Evolutionary conservation across 148 eudicot genomes (phyloP), one percentile per base, ranked within the genome.

Genomic region (Simmondsia chinensis): DNA sequence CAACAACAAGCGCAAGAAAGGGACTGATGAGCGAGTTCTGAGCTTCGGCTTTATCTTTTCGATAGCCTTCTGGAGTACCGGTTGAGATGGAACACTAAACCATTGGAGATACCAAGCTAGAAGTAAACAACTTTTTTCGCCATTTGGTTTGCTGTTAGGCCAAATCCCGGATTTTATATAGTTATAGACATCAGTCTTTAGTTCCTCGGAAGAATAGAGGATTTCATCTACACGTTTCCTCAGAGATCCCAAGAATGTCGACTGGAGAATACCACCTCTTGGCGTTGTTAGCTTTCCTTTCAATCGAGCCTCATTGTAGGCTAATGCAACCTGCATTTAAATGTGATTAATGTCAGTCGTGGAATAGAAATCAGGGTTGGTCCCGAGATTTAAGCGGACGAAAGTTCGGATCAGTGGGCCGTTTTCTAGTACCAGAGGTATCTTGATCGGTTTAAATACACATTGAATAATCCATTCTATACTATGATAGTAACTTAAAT

Each of bases 81-180:
- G 28, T 16, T 86, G 79, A 23, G 95, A 36, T 1, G 99, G 99
- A 24, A 91, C 74, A 20, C 48, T 32, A 43, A 65, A 86, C 99
- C 99, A 86, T 21, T 76, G 77, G 16, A 91, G 82, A 69, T 86
- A 86, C 99, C 94, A 82, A n/a, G 96, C 77, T 37, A 91, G 83
- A 13, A 71, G 48, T 48, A 63, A 31, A 3, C 75, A 62, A 20
- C 55, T 46, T 37, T 68, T 72, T 33, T 59, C 52, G 22, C 60
- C 63, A 33, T 18, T 52, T 9, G 60, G 49, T 44, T 61, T 64
- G 43, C 42, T 63, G 5, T 19, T 50, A 17, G 94, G 94, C 99
- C 95, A 91, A 26, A 20, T 60, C 28, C 95, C 96, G 8, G 72
- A 52, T 33, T 38, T 49, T 22, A 76, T 25, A 48, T 91, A 91